Evolutionary conservation across 2,329 filamentous ascomycete species (phyloP), one percentile per base, ranked within the genome.

Genomic region (Fulvia fulva): DNA sequence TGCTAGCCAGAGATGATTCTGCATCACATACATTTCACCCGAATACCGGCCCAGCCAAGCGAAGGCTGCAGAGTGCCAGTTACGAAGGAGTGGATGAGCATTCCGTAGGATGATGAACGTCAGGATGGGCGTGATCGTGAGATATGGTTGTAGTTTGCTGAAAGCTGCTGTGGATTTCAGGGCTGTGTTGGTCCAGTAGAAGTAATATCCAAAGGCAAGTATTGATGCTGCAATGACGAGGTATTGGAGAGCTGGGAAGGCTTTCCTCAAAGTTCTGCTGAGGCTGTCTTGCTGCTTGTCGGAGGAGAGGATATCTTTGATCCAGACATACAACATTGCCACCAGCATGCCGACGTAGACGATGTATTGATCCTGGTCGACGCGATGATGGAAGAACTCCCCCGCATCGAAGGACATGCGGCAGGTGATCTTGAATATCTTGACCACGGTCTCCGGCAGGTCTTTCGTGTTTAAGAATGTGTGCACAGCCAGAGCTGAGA

Each of bases 1-100:
- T 1, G 82, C 83, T 8, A 87, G 77, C 78, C 82, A 85, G 54
- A 86, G 76, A 67, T 88, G 85, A 67, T 81, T 81, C 63, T 86
- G 83, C 37, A 87, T 72, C 5, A 84, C 75, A 62, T 83, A 85
- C 0, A 82, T 80, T 70, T 87, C 85, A 1, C 86, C 77, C 0
- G 83, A 83, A 58, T 79, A 80, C 5, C 75, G 74, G 1, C 85
- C 84, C 2, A 87, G 70, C 73, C 77, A 82, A 0, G 81, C 78
- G 26, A 83, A 83, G 1, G 77, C 61, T 1, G 62, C 65, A 14
- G 80, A 78, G 64, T 81, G 74, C 44, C 74, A 71, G 7, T 74
- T 76, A 6, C 80, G 73, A 9, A 81, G 70, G 0, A 64, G 50
- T 0, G 65, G 62, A 54, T 76, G 73, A 4, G 73, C 72, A 63